Evolutionary conservation across 192 early-diverging fungal genomes (phyloP).

Genomic region (Umbelopsis sp.): DNA sequence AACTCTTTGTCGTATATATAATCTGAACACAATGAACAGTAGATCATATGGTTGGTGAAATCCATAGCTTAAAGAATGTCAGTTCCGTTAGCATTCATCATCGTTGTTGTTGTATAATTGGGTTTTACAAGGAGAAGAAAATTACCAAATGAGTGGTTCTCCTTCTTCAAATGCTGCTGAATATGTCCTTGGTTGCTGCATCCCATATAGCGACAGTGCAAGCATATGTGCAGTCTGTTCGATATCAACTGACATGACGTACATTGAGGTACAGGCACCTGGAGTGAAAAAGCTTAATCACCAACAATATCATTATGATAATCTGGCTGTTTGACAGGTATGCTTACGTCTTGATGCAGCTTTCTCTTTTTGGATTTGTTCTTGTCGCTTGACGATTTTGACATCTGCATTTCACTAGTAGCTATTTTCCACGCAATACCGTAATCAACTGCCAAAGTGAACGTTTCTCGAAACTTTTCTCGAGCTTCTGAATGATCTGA

Average conservation of each 20-base stretch:
- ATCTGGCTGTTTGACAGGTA: no score
- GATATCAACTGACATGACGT: slow-evolving; percentile 55
- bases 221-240: slow-evolving; percentile 77
- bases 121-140: background rate
- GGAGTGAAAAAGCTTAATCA: background rate
- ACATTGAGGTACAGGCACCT: slow-evolving; percentile 64
- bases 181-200: slow-evolving; percentile 72
- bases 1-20: slow-evolving; percentile 85
- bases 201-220: slow-evolving; percentile 80
- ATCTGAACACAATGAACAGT: slow-evolving; percentile 78
- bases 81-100: no score
- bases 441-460: background rate
- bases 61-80: slow-evolving; percentile 71
- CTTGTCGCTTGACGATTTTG: background rate
- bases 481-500: background rate
- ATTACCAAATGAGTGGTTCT: slow-evolving; percentile 59
- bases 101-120: no score
- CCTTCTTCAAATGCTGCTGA: slow-evolving; percentile 52
- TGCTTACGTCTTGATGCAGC: slow-evolving; percentile 4
- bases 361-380: background rate
- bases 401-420: background rate
- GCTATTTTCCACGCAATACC: slow-evolving; percentile 4
- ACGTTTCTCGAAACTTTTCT: background rate
- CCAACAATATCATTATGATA: background rate
- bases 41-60: slow-evolving; percentile 66